Base-by-base conservation (phyloP, 1,139 yeast genomes). In the Zygoascus meyerae region DNA sequence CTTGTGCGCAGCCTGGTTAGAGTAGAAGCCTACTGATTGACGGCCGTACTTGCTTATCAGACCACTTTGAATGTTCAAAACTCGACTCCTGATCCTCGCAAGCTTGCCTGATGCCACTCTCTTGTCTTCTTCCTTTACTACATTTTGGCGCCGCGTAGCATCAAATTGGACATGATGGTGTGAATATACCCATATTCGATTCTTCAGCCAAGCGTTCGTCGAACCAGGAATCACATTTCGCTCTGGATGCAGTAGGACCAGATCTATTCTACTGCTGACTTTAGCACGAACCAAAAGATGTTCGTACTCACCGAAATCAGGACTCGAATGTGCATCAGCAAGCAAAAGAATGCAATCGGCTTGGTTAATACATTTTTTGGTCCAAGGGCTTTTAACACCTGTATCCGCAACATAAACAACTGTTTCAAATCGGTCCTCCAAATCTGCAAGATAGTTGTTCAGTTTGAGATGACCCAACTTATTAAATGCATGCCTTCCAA, bases 401-500 rank as follows among this genome's bases (percentile, higher is more conserved):
- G 96, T 81, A 59, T 92, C 97, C 34, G 95, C 92, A 17, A 92
- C 80, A 60, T 92, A 92, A 3, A 92, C 79, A 5, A 92, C 84
- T 2, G 90, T 84, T 57, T 90, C 87, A 62, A 82, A 86, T 53
- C 80, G 78, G 59, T 90, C 97, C 70, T 92, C 98, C 48, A 92
- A 72, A 54, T 89, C 95, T 0, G 96, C 86, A 59, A 92, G 83
- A 59, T 84, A 86, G 0, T 97, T 96, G 41, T 94, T 78, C 52
- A 90, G 80, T 62, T 87, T 89, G 59, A 92, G 70, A 48, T 83
- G 79, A 0, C 96, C 87, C 50, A 92, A 72, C 56, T 83, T 90
- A 63, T 87, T 95, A 68, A 92, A 92, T 0, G 98, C 97, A 66
- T 90, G 87, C 47, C 90, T 77, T 0, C 98, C 98, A 50, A 92